Evolutionary conservation across 208 protist genomes (phyloP), one percentile per base, ranked within the genome.

Genomic region (Wallacemonas sp.): DNA sequence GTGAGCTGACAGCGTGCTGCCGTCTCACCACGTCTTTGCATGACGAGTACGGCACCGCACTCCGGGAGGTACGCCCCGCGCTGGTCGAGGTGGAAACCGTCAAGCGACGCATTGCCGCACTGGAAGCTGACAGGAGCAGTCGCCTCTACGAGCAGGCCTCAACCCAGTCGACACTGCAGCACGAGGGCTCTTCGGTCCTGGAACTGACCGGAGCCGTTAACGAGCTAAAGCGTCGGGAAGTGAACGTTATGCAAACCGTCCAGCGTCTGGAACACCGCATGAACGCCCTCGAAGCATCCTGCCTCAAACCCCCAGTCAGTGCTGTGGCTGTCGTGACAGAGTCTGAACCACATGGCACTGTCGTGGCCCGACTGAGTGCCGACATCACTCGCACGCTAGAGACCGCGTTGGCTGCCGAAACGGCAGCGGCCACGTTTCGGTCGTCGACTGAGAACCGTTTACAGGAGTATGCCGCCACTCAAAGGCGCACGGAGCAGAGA

Each of bases 11-110:
- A 21, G 6, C 50, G 22, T 4, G 17, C 32, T 57, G 30, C 19
- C 50, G 50, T 34, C 19, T 33, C n/a, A 57, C 3, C 22, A 19
- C 30, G 21, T 34, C 50, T 37, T 24, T 57, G 29, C 50, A 57
- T 4, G 50, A 57, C 30, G 50, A 57, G n/a, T 57, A 39, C 21
- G 32, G 50, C 30, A 38, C 36, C 9, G n/a, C 66, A 17, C 24
- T 77, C 59, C 60, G 57, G 5, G 73, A 81, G 24, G 32, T 83
- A 5, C 34, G 73, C 3, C 73, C 66, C 9, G 70, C 74, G 9
- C 60, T 83, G 34, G 57, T 81, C 1, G 81, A 83, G 33, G 21
- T 87, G 58, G 81, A 87, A 41, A 64, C 77, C 24, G 52, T 83
- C 26, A 83, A 87, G 66, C 72, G 77, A 12, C 66, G 81, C 12